Conservation (phyloP, 2,329 filamentous ascomycete genomes). For the Trichoderma sp. region DNA sequence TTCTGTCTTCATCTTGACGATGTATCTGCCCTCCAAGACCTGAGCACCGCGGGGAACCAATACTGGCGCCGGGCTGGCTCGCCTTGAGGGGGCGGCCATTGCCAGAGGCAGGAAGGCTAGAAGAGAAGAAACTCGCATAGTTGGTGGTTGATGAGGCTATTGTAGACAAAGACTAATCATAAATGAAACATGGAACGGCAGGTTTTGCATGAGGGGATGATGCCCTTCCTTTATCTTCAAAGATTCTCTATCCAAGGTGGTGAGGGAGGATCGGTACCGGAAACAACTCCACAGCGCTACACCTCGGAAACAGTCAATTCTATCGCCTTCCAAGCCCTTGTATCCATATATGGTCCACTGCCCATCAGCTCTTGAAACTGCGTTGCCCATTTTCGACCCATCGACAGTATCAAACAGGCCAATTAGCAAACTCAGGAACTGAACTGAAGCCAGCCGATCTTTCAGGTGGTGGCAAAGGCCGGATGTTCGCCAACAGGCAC, state of each 20-base stretch:
- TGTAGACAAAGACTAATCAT: not conserved
- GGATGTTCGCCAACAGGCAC: constrained; percentile 9
- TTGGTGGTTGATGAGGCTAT: constrained; percentile 25
- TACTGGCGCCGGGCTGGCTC: constrained; percentile 39
- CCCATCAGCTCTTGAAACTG: not conserved
- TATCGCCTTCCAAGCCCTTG: not conserved
- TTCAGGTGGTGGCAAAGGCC: constrained; percentile 21
- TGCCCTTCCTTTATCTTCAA: not conserved
- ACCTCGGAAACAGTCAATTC: not conserved
- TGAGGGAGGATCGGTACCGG: not conserved
- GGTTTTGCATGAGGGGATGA: not conserved
- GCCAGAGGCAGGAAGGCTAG: constrained; percentile 39
- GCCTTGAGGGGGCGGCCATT: constrained; percentile 37
- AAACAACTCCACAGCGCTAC: not conserved
- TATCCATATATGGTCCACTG: not conserved
- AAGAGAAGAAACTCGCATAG: constrained; percentile 38
- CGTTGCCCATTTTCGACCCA: not conserved
- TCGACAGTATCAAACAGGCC: not conserved
- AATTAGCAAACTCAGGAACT: not conserved
- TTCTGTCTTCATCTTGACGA: constrained; percentile 40
- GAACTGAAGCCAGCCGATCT: constrained; percentile 27
- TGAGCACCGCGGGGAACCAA: constrained; percentile 37
- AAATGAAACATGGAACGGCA: not conserved
- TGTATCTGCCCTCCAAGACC: constrained; percentile 42
- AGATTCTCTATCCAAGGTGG: not conserved